Evolutionary conservation across 352 stramenopile species (phyloP), one percentile per base, ranked within the genome.

Genomic region (Globisporangium echinulatum): DNA sequence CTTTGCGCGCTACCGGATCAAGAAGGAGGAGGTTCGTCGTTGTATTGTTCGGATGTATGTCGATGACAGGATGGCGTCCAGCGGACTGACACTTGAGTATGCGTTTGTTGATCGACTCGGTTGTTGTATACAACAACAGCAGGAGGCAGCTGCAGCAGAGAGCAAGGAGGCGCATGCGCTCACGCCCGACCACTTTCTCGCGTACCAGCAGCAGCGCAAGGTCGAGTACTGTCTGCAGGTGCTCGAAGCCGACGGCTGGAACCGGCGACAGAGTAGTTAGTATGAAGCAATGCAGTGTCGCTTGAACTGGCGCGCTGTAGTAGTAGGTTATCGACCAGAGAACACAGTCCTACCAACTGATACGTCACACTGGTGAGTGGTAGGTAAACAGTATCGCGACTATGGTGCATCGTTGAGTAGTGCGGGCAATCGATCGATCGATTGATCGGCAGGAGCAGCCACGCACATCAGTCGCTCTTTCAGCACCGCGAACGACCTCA

Each of bases 1-100:
- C 17, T 86, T 83, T 64, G 79, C 82, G 4, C 63, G 67, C 14
- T 88, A 88, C 58, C 77, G 80, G 19, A 72, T 92, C 54, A 83
- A 77, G 57, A 79, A 85, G 47, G 74, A 81, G 52, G 79, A 80
- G 72, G 75, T 86, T 59, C 44, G 61, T 55, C 43, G n/a, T 36
- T 48, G 19, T 48, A 25, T 25, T 37, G 17, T 54, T 6, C 40
- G 7, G 9, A 11, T 44, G 37, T 14, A 1, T 55, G 50, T 46
- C 14, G 40, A 44, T 13, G 40, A 1, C 7, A 44, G 40, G 40
- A 33, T 33, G 25, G 25, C 25, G 25, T 33, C 25, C 25, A 33
- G 25, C 25, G 25, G 36, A 54, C 50, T 54, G 36, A 44, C 50
- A 25, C 15, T 14, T n/a, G 52, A 36, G 5, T 58, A 6, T 58